Base-by-base conservation (phyloP, 176 grass and related monocot species). In the Microstegium vimineum region DNA sequence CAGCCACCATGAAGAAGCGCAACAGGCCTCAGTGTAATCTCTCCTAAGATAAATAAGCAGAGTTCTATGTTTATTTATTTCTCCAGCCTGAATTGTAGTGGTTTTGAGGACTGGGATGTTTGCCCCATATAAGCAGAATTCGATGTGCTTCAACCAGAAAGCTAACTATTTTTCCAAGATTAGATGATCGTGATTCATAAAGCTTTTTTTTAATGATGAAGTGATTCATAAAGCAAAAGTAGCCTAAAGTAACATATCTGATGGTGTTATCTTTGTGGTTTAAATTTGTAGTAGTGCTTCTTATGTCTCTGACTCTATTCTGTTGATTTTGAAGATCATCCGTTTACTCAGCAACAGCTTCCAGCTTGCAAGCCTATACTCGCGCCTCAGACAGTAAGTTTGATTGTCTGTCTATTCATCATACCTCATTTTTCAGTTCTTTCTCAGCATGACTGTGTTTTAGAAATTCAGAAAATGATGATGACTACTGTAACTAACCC, bases 331-430 rank as follows among this genome's bases (percentile, higher is more conserved):
- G 43, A 81, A 89, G 87, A 85, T 65, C 64, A 65, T 45, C 64
- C 42, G n/a, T 89, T 89, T 66, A 89, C 82, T 35, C 87, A 89
- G 82, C 87, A 89, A 42, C 15, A 85, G 62, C 77, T 89, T 65
- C 87, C 77, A 77, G 86, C 86, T 25, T 87, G 86, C 32, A 87
- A 87, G 73, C 79, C 86, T 40, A 77, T 87, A 71, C 72, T 87
- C 14, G 34, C 72, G 1, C 79, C 79, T 22, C 33, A 63, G 45
- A 77, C 15, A 10, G 86, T 87, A 43, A 87, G 85, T 20, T 57
- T 13, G 8, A 47, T 32, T 37, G 1, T 9, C 69, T 38, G 2
- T 13, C 69, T 69, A 37, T 59, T 22, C 1, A 31, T 1, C 22
- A 0, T 17, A 60, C 28, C 17, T 62, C 15, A 61, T 37, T 30